Base-by-base conservation (phyloP, 75 land plant species). In the Selaginella tamariscina region DNA sequence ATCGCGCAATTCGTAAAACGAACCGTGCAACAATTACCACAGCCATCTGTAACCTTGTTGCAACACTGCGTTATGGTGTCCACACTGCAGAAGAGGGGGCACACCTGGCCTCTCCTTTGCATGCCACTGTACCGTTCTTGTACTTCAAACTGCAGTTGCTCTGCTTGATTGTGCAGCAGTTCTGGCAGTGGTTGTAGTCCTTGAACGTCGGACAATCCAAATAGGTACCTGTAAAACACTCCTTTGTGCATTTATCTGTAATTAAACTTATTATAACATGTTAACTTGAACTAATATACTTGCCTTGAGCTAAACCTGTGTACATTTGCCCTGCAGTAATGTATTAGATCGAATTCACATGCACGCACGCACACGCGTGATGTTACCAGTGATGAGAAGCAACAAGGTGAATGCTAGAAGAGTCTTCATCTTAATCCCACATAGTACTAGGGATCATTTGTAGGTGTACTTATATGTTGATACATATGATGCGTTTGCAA, bases 131-230 rank as follows among this genome's bases (percentile, higher is more conserved):
- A 5, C 49, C 49, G 49, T 39, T 39, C 49, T 15, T 39, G 49
- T 39, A 39, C 11, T 39, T 5, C 49, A 39, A 15, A 5, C 11
- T 5, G 49, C 49, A 39, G 49, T 39, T 15, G 49, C 49, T 39
- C n/a, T n/a, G n/a, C n/a, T n/a, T n/a, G n/a, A n/a, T n/a, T n/a
- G 49, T 39, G 49, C 49, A 39, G 49, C 49, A 39, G 49, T 39
- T 39, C 49, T 39, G 49, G 49, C 49, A 39, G 11, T 39, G 49
- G 15, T 39, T 15, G 49, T 39, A 39, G 49, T 15, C 15, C 11
- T 5, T 15, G 49, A 39, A 39, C 49, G 49, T 39, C 49, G 49
- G 49, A 15, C 49, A 39, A 39, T 39, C 49, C 11, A 39, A 15
- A 39, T 39, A 39, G 15, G 15, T 39, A 5, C 49, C 49, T 5